Evolutionary conservation across 2,329 filamentous ascomycete genomes (phyloP), one percentile per base, ranked within the genome.

Genomic region (Coniochaeta prunicola): DNA sequence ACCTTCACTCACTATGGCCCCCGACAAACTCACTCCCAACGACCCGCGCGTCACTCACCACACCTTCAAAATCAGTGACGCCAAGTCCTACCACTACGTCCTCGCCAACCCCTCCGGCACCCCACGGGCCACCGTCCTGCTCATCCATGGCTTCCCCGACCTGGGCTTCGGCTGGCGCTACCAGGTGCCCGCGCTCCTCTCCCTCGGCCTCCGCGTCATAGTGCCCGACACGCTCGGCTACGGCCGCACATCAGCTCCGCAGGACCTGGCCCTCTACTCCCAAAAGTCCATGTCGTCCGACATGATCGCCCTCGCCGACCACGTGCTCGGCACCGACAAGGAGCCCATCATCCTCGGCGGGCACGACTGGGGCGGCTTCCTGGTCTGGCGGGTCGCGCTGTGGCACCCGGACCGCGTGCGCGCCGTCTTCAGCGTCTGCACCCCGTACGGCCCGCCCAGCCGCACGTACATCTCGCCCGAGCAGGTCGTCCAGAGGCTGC

Each of bases 171-270:
- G 89, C 69, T 97, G 93, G 93, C 87, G 92, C 62, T 88, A 90
- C 73, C 92, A 97, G 73, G 89, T 97, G 60, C 92, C 92, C 0
- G 74, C 85, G 65, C 80, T 97, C 24, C 73, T 89, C 34, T 80
- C 86, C 6, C 78, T 91, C 59, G 88, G 88, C 24, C 83, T 93
- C 64, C 84, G 89, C 59, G 91, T 96, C 58, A 84, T 97, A 26
- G 90, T 85, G 12, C 89, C 91, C 0, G 91, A 97, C 73, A 87
- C 92, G 79, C 82, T 96, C 66, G 93, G 93, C 62, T 97, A 94
- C 71, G 90, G 89, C 28, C 82, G 84, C 60, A 94, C 90, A 28
- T 88, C 80, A 60, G 85, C 89, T 0, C 89, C 89, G 0, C 77
- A 83, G 45, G 77, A 80, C 1, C 72, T 86, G 3, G 73, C 74